Evolutionary conservation across 2,329 filamentous ascomycete species (phyloP).

Genomic region (Xylaria arbuscula): DNA sequence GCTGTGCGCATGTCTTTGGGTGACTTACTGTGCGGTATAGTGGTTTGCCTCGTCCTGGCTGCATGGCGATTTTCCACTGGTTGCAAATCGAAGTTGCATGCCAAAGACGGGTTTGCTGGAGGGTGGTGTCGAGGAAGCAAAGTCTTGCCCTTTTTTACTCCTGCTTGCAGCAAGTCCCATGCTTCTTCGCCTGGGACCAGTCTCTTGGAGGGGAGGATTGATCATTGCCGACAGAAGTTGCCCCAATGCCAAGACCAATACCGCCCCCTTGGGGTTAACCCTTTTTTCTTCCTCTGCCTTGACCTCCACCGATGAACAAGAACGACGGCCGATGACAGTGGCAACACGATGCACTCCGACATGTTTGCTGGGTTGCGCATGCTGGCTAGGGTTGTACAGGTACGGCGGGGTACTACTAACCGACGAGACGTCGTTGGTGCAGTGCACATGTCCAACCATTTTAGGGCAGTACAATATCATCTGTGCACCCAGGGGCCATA

Average conservation of each 20-base stretch:
- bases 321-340: constrained; percentile 32
- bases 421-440: neutral
- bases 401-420: constrained; percentile 8
- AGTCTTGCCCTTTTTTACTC: constrained; percentile 19
- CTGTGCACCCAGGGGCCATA: neutral
- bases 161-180: constrained; percentile 33
- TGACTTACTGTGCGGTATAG: neutral
- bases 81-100: constrained; percentile 20
- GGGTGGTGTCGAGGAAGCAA: constrained; percentile 19
- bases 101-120: constrained; percentile 11
- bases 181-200: constrained; percentile 26
- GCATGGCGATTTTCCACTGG: constrained; percentile 26
- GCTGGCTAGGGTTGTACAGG: constrained; percentile 2
- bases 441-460: constrained; percentile 12
- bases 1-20: neutral
- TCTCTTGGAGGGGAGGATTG: constrained; percentile 6
- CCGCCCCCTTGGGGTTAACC: constrained; percentile 31
- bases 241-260: constrained; percentile 31
- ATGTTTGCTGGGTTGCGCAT: constrained; percentile 8
- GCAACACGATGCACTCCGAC: constrained; percentile 21
- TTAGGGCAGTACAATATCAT: neutral
- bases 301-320: constrained; percentile 10
- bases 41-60: neutral
- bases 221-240: constrained; percentile 28
- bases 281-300: neutral